These are phyloP conservation scores for Penicillium hesseltinei DNA, from an alignment of 2,329 filamentous ascomycete genomes.

Conservation along the genomic window DNA sequence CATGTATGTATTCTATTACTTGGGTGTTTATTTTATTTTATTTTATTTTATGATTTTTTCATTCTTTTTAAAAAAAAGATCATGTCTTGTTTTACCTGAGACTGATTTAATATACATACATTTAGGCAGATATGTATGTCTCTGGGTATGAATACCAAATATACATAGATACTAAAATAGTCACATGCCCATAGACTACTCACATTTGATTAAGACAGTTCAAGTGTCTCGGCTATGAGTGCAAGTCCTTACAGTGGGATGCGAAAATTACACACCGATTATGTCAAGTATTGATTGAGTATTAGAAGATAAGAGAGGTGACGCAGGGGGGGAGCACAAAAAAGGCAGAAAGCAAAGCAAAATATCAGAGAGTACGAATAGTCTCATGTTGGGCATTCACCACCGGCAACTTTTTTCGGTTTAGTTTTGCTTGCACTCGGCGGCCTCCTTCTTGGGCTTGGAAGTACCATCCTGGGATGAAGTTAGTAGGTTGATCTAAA, in stretches of 20 bases:
- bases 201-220: background rate
- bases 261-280: slow-evolving; percentile 22
- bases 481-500: slow-evolving; percentile 22
- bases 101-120: background rate
- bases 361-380: slow-evolving; percentile 33
- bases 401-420: slow-evolving; percentile 41
- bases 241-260: slow-evolving; percentile 1
- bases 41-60: no score
- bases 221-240: background rate
- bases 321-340: slow-evolving; percentile 6
- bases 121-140: background rate
- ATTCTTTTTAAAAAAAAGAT: background rate
- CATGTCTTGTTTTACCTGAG: background rate
- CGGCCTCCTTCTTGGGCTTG: slow-evolving; percentile 90
- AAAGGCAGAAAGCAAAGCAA: slow-evolving; percentile 26
- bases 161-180: background rate
- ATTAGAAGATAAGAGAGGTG: slow-evolving; percentile 25
- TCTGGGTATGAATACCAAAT: background rate
- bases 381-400: slow-evolving; percentile 33
- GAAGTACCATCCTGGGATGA: slow-evolving; percentile 71
- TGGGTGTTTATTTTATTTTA: no score
- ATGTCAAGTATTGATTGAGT: slow-evolving; percentile 27
- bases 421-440: slow-evolving; percentile 93
- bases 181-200: background rate
- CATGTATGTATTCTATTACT: background rate